phyloP scores from a whole-genome alignment of 139 green algal species.

The Coccomyxa sp. region DNA sequence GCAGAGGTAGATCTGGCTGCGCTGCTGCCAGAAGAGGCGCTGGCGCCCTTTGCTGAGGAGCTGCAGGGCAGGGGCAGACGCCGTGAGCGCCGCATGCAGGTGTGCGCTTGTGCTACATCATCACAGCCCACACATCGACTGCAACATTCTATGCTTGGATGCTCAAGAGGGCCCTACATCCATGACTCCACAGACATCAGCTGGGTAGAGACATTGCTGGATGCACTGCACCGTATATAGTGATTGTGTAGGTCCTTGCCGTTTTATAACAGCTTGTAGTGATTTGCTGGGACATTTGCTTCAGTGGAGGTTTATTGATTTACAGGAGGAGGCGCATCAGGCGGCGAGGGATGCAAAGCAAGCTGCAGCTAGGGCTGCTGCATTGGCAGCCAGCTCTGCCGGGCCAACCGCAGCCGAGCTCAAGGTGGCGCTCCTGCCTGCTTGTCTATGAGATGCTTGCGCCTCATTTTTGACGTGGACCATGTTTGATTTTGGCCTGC shows the following conservation, averaged over 20 bases:
- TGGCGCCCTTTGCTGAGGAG: constrained; percentile 69
- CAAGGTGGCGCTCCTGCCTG: constrained; percentile 16
- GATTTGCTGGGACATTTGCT: too few relatives aligned
- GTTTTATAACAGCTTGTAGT: too few relatives aligned
- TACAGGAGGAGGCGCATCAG: too few relatives aligned
- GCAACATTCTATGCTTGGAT: constrained; percentile 1
- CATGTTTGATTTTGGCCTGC: too few relatives aligned
- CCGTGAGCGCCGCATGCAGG: constrained; percentile 23
- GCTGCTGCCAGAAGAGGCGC: constrained; percentile 45
- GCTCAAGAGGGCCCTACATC: neutral
- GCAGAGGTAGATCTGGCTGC: constrained; percentile 47
- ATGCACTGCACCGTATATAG: too few relatives aligned
- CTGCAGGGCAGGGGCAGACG: constrained; percentile 43
- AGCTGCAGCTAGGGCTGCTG: constrained; percentile 21
- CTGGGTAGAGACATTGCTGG: neutral
- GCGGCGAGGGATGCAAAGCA: constrained; percentile 17
- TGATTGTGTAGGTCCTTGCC: too few relatives aligned
- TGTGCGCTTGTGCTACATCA: too few relatives aligned
- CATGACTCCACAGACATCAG: neutral
- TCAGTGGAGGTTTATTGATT: too few relatives aligned
- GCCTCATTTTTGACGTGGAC: too few relatives aligned
- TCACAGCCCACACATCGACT: constrained; percentile 7
- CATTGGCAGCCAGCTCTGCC: constrained; percentile 20
- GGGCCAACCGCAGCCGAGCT: constrained; percentile 50
- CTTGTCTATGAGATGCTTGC: neutral